Evolutionary conservation across 352 stramenopile genomes (phyloP), one percentile per base, ranked within the genome.

Genomic region (Phytophthora colocasiae): DNA sequence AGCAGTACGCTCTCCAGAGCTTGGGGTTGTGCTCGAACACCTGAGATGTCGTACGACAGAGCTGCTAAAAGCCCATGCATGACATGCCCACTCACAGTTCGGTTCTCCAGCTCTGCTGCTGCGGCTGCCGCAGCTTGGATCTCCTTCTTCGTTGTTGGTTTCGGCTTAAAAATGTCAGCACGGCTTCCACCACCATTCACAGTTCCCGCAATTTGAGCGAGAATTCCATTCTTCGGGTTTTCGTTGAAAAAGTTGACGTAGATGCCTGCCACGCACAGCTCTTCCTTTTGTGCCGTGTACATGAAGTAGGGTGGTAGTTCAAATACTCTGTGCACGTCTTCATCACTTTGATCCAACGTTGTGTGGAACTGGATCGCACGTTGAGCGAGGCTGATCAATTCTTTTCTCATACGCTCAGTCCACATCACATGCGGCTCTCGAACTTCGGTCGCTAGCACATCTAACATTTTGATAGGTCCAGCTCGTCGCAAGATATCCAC

Each of bases 201-300:
- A 14, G 80, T 90, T 9, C 86, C 87, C 48, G 87, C 78, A 60
- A 96, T 92, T 58, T 93, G 86, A 12, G 88, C 78, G 5, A 87
- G 65, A 29, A 96, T 83, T 9, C 82, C 85, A 48, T 75, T 74
- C 49, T 95, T 83, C 8, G 88, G 86, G 51, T 91, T 91, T 57
- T 92, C 85, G 66, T 96, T 96, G 75, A 92, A 96, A 34, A 90
- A 96, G 63, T 96, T 96, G 17, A 96, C 88, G 71, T 93, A 96
- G 57, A 96, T 95, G 15, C 87, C 88, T 15, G 88, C 88, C 2
- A 96, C 86, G 29, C 88, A 93, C 31, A 96, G 54, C 52, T 96
- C 88, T 69, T 93, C 81, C 58, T 90, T 90, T 63, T 96, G 88
- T 15, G 88, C 88, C 15, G 76, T 64, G 56, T 92, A 96, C 75